Percentiles rank a stretch among this genome's conserved stretches.
Evolutionary conservation across 345 rosid genomes (phyloP).

Genomic region (Isatis tinctoria): DNA sequence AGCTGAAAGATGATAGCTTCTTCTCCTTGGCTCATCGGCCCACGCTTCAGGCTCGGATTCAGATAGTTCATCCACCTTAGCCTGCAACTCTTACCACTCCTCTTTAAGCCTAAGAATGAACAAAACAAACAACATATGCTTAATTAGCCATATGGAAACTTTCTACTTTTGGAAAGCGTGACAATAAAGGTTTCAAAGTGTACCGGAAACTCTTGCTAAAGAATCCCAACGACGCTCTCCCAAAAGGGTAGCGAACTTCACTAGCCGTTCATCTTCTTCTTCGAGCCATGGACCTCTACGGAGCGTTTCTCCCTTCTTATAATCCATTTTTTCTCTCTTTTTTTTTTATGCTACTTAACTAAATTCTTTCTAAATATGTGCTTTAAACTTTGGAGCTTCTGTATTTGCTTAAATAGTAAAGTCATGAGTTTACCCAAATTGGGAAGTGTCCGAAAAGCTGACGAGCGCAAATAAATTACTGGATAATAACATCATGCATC

Average conservation of each 20-base stretch:
- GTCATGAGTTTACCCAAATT: constrained; percentile 26
- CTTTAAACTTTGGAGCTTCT: constrained; percentile 8
- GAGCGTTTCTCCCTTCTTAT: constrained; percentile 35
- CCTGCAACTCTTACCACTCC: constrained; percentile 79
- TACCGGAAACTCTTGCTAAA: constrained; percentile 55
- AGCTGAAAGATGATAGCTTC: constrained; percentile 51
- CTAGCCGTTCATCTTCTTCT: constrained; percentile 53
- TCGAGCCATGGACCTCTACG: constrained; percentile 62
- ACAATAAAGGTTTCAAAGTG: background rate
- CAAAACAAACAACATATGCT: background rate
- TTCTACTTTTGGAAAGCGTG: background rate
- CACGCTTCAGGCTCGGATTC: constrained; percentile 52
- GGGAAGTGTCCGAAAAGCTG: constrained; percentile 29
- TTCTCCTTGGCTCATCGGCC: constrained; percentile 56
- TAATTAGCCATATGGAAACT: background rate
- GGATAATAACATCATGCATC: constrained; percentile 32
- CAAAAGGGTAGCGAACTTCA: constrained; percentile 41
- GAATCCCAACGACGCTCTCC: constrained; percentile 72
- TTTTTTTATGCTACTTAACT: background rate
- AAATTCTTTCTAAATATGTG: background rate
- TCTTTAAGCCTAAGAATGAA: constrained; percentile 43
- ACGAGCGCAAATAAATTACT: constrained; percentile 19
- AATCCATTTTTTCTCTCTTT: constrained; percentile 5
- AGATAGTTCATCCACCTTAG: constrained; percentile 74
- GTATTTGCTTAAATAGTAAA: constrained; percentile 28